Conservation (phyloP, 2,329 filamentous ascomycete genomes). For the Cadophora sp. region DNA sequence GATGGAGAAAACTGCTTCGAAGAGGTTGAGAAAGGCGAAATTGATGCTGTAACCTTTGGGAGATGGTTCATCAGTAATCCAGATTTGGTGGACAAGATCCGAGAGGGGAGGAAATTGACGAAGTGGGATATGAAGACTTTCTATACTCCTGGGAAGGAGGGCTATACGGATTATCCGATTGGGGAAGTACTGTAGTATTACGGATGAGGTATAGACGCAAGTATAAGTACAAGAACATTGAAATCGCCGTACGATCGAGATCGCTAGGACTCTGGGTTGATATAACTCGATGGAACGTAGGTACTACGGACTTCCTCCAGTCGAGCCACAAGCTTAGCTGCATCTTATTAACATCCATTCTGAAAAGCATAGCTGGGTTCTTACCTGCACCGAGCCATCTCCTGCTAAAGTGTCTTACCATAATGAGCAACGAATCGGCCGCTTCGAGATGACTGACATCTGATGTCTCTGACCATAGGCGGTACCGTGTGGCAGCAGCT, state of each 20-base stretch:
- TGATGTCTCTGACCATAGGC: slow-evolving; percentile 28
- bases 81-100: slow-evolving; percentile 30
- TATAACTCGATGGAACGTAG: background rate
- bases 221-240: background rate
- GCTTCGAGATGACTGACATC: slow-evolving; percentile 24
- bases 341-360: background rate
- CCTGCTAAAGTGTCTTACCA: slow-evolving; percentile 29
- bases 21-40: slow-evolving; percentile 29
- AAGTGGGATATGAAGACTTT: slow-evolving; percentile 16
- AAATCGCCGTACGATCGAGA: background rate
- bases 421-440: slow-evolving; percentile 20
- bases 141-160: slow-evolving; percentile 26
- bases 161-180: slow-evolving; percentile 31
- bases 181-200: slow-evolving; percentile 15
- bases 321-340: slow-evolving; percentile 21
- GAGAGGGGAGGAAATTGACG: slow-evolving; percentile 21
- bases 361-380: background rate
- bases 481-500: slow-evolving; percentile 17
- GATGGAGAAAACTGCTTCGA: slow-evolving; percentile 28
- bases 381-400: slow-evolving; percentile 31
- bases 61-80: slow-evolving; percentile 36
- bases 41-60: slow-evolving; percentile 32
- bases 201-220: too few species aligned
- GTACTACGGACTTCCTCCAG: slow-evolving; percentile 21
- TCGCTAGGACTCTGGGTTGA: background rate